Evolutionary conservation across 129 eudicot genomes (phyloP).

Genomic region (Erigeron canadensis): DNA sequence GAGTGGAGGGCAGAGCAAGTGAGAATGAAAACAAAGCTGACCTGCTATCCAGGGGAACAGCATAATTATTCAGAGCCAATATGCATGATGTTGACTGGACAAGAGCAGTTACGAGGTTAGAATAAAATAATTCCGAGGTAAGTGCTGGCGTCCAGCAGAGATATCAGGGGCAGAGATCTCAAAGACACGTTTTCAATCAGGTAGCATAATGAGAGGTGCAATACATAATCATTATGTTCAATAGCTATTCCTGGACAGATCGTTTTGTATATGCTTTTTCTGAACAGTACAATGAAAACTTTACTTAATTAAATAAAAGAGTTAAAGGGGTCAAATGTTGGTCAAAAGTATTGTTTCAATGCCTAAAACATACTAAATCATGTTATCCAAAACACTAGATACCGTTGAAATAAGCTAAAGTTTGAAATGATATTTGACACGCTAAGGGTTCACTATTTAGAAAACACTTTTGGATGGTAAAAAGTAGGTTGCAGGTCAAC

Average conservation of each 20-base stretch:
- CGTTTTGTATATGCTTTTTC: not conserved
- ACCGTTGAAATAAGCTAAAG: not conserved
- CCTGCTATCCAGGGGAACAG: conserved; percentile 77
- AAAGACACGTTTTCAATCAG: too few relatives aligned
- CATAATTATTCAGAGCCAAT: conserved; percentile 85
- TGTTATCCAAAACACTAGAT: too few relatives aligned
- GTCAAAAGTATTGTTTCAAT: not conserved
- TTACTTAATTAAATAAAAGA: not conserved
- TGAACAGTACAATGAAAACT: not conserved
- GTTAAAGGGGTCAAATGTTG: not conserved
- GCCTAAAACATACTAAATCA: not conserved
- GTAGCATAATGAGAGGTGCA: too few relatives aligned
- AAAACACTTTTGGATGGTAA: not conserved
- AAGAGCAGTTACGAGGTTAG: conserved; percentile 24
- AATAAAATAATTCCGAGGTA: conserved; percentile 18
- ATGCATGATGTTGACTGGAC: conserved; percentile 82
- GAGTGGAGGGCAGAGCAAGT: conserved; percentile 1
- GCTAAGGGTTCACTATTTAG: not conserved
- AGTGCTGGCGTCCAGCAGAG: not conserved
- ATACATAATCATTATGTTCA: too few relatives aligned
- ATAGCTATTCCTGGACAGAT: too few relatives aligned
- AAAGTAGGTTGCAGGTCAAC: too few relatives aligned
- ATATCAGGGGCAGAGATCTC: not conserved
- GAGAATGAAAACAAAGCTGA: conserved; percentile 25
- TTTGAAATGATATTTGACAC: not conserved